phyloP scores from a whole-genome alignment of 805 yeast species.

The Starmerella bacillaris region DNA sequence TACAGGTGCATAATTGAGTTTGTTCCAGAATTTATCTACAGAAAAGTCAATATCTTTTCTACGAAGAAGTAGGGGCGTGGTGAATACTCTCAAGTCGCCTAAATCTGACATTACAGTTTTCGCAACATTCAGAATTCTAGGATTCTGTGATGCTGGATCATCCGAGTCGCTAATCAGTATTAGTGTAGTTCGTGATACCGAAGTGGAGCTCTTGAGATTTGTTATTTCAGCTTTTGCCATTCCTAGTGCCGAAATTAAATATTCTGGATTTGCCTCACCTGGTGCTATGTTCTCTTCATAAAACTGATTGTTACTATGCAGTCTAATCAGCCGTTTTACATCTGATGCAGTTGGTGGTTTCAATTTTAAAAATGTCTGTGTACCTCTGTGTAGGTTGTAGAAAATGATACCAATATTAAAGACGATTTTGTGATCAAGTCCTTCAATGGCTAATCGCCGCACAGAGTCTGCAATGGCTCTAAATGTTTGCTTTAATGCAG shows the following conservation, averaged over 20 bases:
- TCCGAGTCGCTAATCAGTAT: conserved; percentile 14
- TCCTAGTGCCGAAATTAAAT: conserved; percentile 5
- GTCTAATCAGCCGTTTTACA: conserved; percentile 12
- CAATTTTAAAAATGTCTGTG: neutral
- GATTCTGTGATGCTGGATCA: conserved; percentile 9
- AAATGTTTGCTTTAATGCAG: neutral
- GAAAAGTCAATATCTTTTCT: conserved; percentile 8
- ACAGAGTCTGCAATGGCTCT: neutral
- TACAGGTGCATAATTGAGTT: conserved; percentile 6
- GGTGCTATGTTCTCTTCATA: conserved; percentile 2
- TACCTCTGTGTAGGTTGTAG: neutral
- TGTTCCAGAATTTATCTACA: conserved; percentile 13
- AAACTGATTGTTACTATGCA: conserved; percentile 3
- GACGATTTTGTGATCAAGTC: neutral
- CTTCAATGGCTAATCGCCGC: neutral
- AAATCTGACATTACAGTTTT: conserved; percentile 16
- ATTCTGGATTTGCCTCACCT: conserved; percentile 2
- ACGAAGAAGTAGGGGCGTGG: conserved; percentile 15
- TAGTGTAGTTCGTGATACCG: conserved; percentile 10
- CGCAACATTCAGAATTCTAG: conserved; percentile 19
- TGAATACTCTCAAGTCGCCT: conserved; percentile 10
- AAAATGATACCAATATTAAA: neutral
- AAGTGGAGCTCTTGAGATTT: conserved; percentile 6
- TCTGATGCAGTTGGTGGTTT: conserved; percentile 6
- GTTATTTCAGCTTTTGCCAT: conserved; percentile 10